Base-by-base conservation (phyloP, 441 rosid species). In the Eutrema salsugineum region DNA sequence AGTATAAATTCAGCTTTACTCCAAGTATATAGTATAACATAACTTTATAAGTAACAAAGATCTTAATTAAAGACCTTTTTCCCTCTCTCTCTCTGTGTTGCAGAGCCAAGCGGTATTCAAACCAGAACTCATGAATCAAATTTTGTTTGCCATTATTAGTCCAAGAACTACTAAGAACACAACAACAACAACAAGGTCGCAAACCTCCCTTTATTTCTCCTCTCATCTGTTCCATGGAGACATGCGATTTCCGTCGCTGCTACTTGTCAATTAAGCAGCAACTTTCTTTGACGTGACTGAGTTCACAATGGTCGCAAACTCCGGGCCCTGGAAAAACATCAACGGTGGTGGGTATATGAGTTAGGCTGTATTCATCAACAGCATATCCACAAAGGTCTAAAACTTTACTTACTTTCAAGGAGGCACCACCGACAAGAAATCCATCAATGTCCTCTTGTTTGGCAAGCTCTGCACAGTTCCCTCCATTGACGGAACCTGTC, bases 391-490 rank as follows among this genome's bases (percentile, higher is more conserved):
- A 66, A 36, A 68, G 12, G 8, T 38, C 11, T 3, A 49, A 49
- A 35, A 7, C 14, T 68, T 57, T 36, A 33, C 43, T 43, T 85
- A 95, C 97, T 95, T 93, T 93, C 81, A 95, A 82, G 73, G 99
- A 95, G 63, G 98, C 98, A 68, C 99, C 99, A 5, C 97, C 99
- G 15, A 91, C 99, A 42, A 95, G 98, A 72, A 95, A 93, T 55
- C 99, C 99, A 73, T 95, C 99, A 63, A 93, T 93, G 70, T 93
- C 99, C 82, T 93, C 96, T 82, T 91, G 74, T 78, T 93, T 95
- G 3, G 97, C 95, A 72, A 95, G 98, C 82, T 95, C 97, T n/a
- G 81, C 90, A 32, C 91, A 84, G 61, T 95, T 95, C 75, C 95
- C 80, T 79, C 98, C 97, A 65, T 95, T 95, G 49, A 95, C 97